phyloP scores from a whole-genome alignment of 2,329 filamentous ascomycete genomes.

The Alternaria sp. region DNA sequence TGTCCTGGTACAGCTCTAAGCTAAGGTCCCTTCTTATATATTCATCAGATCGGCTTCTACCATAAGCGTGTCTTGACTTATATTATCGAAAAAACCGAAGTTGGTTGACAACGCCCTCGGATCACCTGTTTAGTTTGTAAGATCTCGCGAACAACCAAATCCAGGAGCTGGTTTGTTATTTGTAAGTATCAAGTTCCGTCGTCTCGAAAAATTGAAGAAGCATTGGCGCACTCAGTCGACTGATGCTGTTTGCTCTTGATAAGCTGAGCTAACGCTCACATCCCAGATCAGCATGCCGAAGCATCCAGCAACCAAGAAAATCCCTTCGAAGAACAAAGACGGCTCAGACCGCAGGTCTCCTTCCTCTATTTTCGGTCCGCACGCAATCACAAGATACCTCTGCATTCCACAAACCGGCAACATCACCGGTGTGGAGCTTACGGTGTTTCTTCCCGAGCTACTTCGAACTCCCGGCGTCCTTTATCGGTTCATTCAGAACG shows the following conservation, averaged over 20 bases:
- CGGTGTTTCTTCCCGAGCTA: slow-evolving; percentile 5
- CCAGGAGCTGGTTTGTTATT: too few species aligned
- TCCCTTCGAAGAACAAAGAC: background rate
- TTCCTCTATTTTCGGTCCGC: background rate
- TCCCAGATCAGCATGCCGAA: background rate
- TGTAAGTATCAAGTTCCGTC: background rate
- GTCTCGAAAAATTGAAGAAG: background rate
- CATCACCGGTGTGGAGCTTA: slow-evolving; percentile 16
- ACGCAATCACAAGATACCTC: background rate
- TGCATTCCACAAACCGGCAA: slow-evolving; percentile 8
- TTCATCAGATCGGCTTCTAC: background rate
- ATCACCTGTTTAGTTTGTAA: background rate
- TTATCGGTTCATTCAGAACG: background rate
- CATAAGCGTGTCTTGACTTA: too few species aligned
- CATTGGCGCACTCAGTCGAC: accelerated
- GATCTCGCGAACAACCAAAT: background rate
- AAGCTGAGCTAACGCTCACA: background rate
- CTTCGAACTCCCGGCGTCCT: background rate
- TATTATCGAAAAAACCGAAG: too few species aligned
- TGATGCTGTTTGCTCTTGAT: background rate
- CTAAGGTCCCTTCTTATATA: background rate
- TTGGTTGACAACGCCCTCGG: background rate
- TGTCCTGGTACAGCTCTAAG: background rate
- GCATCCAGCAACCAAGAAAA: background rate
- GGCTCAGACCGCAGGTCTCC: background rate